Percentiles rank a stretch among this genome's conserved stretches.
phyloP scores from a whole-genome alignment of 2,329 filamentous ascomycete genomes.

The Monascus ruber region DNA sequence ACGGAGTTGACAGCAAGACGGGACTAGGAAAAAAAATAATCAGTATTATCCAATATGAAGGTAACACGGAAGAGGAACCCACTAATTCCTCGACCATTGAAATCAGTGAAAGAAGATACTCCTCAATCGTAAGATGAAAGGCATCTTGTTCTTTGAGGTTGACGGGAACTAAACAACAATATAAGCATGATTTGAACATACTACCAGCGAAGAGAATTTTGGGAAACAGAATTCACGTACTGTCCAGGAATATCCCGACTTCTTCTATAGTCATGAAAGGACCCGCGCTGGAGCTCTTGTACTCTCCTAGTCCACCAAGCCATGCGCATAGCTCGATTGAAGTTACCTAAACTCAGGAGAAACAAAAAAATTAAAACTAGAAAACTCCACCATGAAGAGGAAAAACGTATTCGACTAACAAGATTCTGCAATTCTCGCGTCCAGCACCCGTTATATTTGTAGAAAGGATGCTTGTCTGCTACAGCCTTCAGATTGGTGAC shows the following conservation, averaged over 20 bases:
- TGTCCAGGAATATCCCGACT: conserved; percentile 63
- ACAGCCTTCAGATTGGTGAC: conserved; percentile 58
- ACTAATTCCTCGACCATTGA: conserved; percentile 79
- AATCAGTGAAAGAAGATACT: conserved; percentile 84
- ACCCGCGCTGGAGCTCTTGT: conserved; percentile 44
- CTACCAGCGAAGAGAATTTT: background rate
- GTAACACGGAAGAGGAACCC: conserved; percentile 6
- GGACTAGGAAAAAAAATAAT: conserved; percentile 34
- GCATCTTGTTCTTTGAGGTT: conserved; percentile 81
- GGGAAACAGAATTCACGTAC: conserved; percentile 35
- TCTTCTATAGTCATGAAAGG: conserved; percentile 79
- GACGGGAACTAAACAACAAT: conserved; percentile 55
- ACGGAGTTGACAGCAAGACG: conserved; percentile 91
- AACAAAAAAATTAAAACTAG: no score
- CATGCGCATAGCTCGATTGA: conserved; percentile 56
- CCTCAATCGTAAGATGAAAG: conserved; percentile 94
- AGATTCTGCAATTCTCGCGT: conserved; percentile 71
- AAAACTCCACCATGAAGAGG: no score
- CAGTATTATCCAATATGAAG: background rate
- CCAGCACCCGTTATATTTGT: conserved; percentile 94
- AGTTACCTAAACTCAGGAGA: conserved; percentile 34
- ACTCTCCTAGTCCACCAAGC: conserved; percentile 61
- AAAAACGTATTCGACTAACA: conserved; percentile 32
- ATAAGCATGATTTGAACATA: conserved; percentile 1
- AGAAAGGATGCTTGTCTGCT: conserved; percentile 84